Evolutionary conservation across 176 grass and related monocot genomes (phyloP).

Genomic region (Urochloa ruziziensis): DNA sequence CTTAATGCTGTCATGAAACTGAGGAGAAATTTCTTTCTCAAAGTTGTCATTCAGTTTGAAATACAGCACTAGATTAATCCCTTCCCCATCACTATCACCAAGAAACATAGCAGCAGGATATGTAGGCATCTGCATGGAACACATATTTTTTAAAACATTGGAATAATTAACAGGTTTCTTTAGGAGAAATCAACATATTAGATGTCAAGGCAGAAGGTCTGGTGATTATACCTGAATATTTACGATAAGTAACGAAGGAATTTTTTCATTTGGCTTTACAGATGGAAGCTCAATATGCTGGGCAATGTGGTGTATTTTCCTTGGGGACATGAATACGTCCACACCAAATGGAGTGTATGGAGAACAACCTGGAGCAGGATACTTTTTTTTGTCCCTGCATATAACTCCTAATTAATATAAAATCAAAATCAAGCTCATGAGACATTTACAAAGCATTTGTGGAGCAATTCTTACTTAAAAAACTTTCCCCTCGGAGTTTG

Average conservation of each 20-base stretch:
- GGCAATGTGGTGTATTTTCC: conserved; percentile 87
- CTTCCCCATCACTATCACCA: conserved; percentile 88
- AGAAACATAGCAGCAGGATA: conserved; percentile 97
- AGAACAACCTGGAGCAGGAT: conserved; percentile 50
- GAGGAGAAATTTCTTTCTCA: conserved; percentile 78
- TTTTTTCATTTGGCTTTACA: conserved; percentile 56
- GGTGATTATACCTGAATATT: conserved; percentile 78
- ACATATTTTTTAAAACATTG: conserved; percentile 1
- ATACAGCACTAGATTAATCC: conserved; percentile 73
- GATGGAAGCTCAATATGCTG: conserved; percentile 88
- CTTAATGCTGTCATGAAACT: conserved; percentile 85
- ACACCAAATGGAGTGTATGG: conserved; percentile 86
- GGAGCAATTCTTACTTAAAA: conserved; percentile 72
- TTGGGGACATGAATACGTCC: conserved; percentile 77
- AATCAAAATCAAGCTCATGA: conserved; percentile 22
- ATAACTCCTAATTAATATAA: conserved; percentile 21
- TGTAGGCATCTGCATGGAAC: conserved; percentile 70
- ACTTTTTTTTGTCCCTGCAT: conserved; percentile 90
- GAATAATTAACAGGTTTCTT: background rate
- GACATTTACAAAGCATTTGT: background rate
- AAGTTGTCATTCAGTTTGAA: conserved; percentile 89
- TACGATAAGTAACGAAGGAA: conserved; percentile 81
- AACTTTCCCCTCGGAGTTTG: conserved; percentile 79
- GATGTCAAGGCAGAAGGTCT: background rate
- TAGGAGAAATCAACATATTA: background rate